These are phyloP conservation scores for Monilinia fructigena DNA, from an alignment of 2,329 filamentous ascomycete species.

Conservation along the genomic window DNA sequence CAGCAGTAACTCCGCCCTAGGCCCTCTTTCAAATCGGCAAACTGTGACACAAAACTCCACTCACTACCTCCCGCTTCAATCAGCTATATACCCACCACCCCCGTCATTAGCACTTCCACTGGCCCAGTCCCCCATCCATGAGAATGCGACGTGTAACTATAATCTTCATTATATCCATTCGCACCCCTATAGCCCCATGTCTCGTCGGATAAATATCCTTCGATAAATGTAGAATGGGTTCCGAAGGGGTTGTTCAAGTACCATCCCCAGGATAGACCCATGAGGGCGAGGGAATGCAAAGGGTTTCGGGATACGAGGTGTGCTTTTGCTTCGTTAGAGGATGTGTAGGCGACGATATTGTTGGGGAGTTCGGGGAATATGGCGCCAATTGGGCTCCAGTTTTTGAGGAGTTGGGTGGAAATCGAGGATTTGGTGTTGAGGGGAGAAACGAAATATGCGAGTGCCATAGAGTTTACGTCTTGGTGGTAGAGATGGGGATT, in stretches of 20 bases:
- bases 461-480: constrained; percentile 57
- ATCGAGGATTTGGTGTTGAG: constrained; percentile 42
- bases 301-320: constrained; percentile 51
- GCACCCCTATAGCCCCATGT: constrained; percentile 56
- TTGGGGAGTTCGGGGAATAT: constrained; percentile 54
- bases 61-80: constrained; percentile 41
- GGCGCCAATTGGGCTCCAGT: constrained; percentile 55
- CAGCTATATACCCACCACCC: constrained; percentile 45
- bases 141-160: constrained; percentile 47
- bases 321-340: constrained; percentile 57
- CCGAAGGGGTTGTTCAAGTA: constrained; percentile 57
- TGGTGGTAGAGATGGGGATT: constrained; percentile 57
- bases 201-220: constrained; percentile 57
- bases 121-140: constrained; percentile 50
- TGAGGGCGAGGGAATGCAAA: constrained; percentile 53
- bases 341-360: constrained; percentile 58
- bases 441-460: constrained; percentile 40
- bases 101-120: constrained; percentile 47
- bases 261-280: constrained; percentile 59
- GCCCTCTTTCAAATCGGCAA: constrained; percentile 43
- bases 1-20: constrained; percentile 45
- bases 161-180: constrained; percentile 51
- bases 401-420: constrained; percentile 33
- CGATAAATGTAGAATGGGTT: constrained; percentile 56
- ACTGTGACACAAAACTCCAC: constrained; percentile 45